A percentile compares a stretch with the other conserved stretches of the same genome.
phyloP scores from a whole-genome alignment of 345 rosid genomes.

The Eucalyptus caleyi region DNA sequence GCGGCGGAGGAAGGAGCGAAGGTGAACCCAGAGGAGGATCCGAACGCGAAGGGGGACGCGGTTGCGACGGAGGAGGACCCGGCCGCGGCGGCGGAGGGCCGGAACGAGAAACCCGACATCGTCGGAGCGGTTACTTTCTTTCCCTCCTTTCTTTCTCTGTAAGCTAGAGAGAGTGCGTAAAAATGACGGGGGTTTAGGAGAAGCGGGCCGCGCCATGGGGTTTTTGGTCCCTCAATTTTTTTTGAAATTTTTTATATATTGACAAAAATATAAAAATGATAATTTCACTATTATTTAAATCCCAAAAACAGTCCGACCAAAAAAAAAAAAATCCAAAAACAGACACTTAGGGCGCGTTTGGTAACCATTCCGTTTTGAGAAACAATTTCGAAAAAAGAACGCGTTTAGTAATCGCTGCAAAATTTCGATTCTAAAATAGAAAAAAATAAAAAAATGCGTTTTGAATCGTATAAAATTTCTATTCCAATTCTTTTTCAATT shows the following conservation, averaged over 20 bases:
- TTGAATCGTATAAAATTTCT: accelerated
- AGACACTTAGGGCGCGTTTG: accelerated
- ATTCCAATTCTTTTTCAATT: no score
- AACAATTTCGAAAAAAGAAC: no score
- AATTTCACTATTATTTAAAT: not conserved
- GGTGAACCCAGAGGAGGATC: slow-evolving; percentile 11
- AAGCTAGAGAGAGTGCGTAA: not conserved
- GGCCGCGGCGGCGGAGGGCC: slow-evolving; percentile 19
- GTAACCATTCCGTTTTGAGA: accelerated
- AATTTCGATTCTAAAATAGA: accelerated
- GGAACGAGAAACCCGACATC: slow-evolving; percentile 26
- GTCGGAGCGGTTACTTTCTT: not conserved
- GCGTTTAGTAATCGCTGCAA: accelerated
- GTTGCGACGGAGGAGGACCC: slow-evolving; percentile 22
- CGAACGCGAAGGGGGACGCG: slow-evolving; percentile 3
- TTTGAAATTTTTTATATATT: not conserved
- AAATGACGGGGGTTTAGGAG: not conserved
- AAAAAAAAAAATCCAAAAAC: no score
- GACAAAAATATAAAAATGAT: not conserved
- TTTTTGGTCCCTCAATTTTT: not conserved
- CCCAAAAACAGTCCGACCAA: no score
- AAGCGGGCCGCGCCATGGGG: not conserved
- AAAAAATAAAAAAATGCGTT: no score
- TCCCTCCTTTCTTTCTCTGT: not conserved
- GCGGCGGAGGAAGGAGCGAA: not conserved